Conservation (phyloP, 345 rosid genomes). For the Kernera saxatilis region DNA sequence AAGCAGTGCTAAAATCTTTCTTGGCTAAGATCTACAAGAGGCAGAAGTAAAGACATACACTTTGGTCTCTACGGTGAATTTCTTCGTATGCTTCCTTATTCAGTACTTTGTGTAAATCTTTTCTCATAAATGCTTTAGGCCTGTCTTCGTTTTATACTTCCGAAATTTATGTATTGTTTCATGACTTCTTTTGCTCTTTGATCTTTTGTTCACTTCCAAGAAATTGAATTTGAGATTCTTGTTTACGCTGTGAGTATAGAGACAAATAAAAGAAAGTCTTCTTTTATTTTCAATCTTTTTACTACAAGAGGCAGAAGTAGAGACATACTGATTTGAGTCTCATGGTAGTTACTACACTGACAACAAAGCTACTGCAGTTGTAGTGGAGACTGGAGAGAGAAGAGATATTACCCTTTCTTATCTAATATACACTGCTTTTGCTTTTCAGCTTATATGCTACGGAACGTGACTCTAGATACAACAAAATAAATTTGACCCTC, state of each 20-base stretch:
- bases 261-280: not conserved
- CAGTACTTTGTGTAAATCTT: not conserved
- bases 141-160: not conserved
- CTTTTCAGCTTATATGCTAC: not conserved
- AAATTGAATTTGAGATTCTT: not conserved
- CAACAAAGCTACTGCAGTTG: not conserved
- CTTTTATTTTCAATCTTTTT: too few relatives aligned
- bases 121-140: not conserved
- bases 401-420: not conserved
- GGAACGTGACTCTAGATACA: not conserved
- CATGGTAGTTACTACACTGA: not conserved
- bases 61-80: not conserved
- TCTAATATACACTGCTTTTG: not conserved
- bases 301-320: not conserved
- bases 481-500: not conserved
- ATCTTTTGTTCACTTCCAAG: not conserved
- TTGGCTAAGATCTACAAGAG: constrained; percentile 87
- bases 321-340: not conserved
- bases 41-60: constrained; percentile 36
- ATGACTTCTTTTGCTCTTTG: not conserved
- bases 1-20: constrained; percentile 76
- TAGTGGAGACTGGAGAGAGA: not conserved
- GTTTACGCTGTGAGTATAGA: not conserved
- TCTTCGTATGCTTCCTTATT: not conserved
- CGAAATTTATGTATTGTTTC: not conserved